phyloP scores from a whole-genome alignment of 2,329 filamentous ascomycete species.

The Bipolaris cookei region DNA sequence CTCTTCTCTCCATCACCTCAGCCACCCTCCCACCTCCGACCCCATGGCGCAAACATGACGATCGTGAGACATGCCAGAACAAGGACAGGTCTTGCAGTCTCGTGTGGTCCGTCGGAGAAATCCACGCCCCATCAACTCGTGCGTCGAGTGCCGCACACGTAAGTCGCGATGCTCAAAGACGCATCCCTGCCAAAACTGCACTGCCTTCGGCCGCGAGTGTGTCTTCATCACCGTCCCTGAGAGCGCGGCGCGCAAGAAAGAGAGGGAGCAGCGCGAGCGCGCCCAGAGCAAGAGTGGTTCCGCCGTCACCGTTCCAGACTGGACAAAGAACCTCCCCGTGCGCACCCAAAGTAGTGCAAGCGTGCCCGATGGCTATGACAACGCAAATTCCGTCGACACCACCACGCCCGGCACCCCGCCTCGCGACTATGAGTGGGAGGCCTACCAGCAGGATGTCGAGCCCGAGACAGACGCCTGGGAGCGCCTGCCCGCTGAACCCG shows the following conservation, averaged over 20 bases:
- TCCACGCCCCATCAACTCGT: constrained; percentile 49
- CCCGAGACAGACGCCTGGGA: constrained; percentile 48
- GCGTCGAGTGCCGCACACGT: constrained; percentile 48
- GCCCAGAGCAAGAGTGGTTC: constrained; percentile 36
- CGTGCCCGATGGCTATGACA: constrained; percentile 37
- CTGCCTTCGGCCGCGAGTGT: constrained; percentile 48
- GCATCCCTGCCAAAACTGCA: constrained; percentile 50
- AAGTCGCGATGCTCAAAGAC: constrained; percentile 50
- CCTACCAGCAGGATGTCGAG: constrained; percentile 49
- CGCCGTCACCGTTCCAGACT: constrained; percentile 38
- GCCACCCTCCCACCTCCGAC: constrained; percentile 21
- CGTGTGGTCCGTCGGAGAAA: constrained; percentile 49
- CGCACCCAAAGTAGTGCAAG: constrained; percentile 37
- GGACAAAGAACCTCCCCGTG: constrained; percentile 47
- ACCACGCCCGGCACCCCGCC: constrained; percentile 48
- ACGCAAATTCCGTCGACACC: constrained; percentile 40
- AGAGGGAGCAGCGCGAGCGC: constrained; percentile 44
- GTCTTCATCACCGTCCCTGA: constrained; percentile 50
- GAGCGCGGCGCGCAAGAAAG: constrained; percentile 47
- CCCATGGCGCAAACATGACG: constrained; percentile 44
- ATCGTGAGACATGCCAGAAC: constrained; percentile 46
- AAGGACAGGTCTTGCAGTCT: constrained; percentile 46
- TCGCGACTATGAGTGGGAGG: constrained; percentile 50
- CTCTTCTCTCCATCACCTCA: constrained; percentile 25
- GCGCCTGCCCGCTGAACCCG: constrained; percentile 44